Conservation (phyloP, 805 yeast genomes). For the Pichia heedii region DNA sequence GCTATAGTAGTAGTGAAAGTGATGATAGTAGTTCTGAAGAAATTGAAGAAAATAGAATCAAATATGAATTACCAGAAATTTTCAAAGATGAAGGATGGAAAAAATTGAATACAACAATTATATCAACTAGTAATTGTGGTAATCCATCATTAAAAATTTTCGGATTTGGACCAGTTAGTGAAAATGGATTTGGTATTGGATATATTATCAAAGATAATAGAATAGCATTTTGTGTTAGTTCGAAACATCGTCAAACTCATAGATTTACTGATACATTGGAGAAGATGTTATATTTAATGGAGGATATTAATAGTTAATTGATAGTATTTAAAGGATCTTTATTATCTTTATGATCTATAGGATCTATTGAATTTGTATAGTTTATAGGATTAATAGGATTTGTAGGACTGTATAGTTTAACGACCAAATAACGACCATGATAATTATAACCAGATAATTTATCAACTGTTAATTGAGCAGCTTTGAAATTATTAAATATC, state of each 20-base stretch:
- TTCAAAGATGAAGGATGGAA: conserved; percentile 89
- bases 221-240: conserved; percentile 71
- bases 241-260: conserved; percentile 81
- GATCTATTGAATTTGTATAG: not conserved
- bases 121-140: conserved; percentile 86
- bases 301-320: conserved; percentile 32
- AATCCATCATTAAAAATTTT: conserved; percentile 79
- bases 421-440: conserved; percentile 50
- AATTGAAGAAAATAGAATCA: too few relatives aligned
- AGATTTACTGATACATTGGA: conserved; percentile 65
- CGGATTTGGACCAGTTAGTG: conserved; percentile 87
- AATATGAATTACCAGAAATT: conserved; percentile 51
- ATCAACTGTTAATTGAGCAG: conserved; percentile 43
- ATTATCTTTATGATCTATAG: too few relatives aligned
- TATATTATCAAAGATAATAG: conserved; percentile 78
- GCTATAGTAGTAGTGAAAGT: conserved; percentile 12
- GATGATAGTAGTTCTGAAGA: not conserved
- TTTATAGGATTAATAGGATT: too few relatives aligned
- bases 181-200: conserved; percentile 91
- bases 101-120: conserved; percentile 64
- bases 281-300: conserved; percentile 52
- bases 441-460: conserved; percentile 53
- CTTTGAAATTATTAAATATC: conserved; percentile 38
- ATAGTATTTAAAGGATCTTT: too few relatives aligned
- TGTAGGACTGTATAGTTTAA: conserved; percentile 39